Evolutionary conservation across 2,329 filamentous ascomycete genomes (phyloP), one percentile per base, ranked within the genome.

Genomic region (Diaporthe ampelina): DNA sequence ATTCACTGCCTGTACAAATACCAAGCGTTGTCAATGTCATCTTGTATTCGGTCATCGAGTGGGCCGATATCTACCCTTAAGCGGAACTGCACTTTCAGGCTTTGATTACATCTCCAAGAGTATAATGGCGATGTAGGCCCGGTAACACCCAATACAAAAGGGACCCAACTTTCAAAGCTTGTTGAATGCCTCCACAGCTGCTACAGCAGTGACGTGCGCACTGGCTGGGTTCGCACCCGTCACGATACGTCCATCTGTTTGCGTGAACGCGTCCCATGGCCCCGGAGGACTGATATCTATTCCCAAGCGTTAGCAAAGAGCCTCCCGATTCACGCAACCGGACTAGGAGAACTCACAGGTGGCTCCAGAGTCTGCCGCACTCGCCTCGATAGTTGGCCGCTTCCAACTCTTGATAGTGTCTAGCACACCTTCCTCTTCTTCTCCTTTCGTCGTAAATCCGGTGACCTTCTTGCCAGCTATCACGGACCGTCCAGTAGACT

Each of bases 311-410:
- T 24, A 59, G 32, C 11, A 8, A 13, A 37, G 8, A 4, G 32
- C 10, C 6, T 13, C 4, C n/a, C 5, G 0, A 40, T 15, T 0
- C 24, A 5, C 35, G 0, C 21, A 26, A 1, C 3, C 1, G 4
- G 57, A 19, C 57, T 3, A 17, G 26, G 32, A 10, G 9, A 17
- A 59, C 32, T 59, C 35, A 59, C 57, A 59, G 21, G 57, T 59
- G 21, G 57, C 57, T 6, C 57, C 57, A 15, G 57, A 59, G 32
- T 59, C 35, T 17, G 35, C 57, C 15, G 57, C 57, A 24, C 57
- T 59, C 32, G 57, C 35, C 57, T 59, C 57, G 3, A 59, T 59
- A 43, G 57, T 59, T 3, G 35, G 57, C 11, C 57, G 57, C 5
- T 59, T 59, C 57, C 57, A 59, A 3, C 35, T 59, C 57, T 59